Evolutionary conservation across 148 eudicot species (phyloP).

Genomic region (Heliosperma pusillum): DNA sequence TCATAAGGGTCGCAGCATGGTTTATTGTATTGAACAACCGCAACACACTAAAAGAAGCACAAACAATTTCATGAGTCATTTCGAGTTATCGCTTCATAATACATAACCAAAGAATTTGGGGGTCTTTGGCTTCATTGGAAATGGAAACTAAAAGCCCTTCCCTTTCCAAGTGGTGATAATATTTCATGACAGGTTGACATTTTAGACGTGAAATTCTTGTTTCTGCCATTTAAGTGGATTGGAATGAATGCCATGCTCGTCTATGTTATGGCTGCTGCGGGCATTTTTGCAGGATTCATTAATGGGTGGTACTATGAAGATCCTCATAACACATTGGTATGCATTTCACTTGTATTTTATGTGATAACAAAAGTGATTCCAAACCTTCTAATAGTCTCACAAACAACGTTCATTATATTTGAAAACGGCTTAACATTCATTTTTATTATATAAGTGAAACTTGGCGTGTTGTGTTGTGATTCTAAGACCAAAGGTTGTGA

Average conservation of each 20-base stretch:
- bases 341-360: background rate
- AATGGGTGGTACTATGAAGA: constrained; percentile 86
- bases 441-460: too few relatives aligned
- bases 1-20: background rate
- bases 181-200: constrained; percentile 62
- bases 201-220: constrained; percentile 38
- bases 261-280: constrained; percentile 85
- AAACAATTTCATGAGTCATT: too few relatives aligned
- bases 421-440: too few relatives aligned
- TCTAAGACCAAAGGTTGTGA: too few relatives aligned
- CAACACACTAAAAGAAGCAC: too few relatives aligned
- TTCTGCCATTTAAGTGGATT: constrained; percentile 83
- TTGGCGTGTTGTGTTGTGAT: too few relatives aligned
- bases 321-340: constrained; percentile 72
- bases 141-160: background rate
- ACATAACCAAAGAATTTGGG: too few relatives aligned
- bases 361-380: background rate
- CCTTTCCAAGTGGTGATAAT: background rate
- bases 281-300: constrained; percentile 72
- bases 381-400: too few relatives aligned
- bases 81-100: too few relatives aligned
- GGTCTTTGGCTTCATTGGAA: too few relatives aligned
- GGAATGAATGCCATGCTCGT: constrained; percentile 98
- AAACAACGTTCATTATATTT: too few relatives aligned
- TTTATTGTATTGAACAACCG: background rate